Conservation (phyloP, 306 rosid genomes). For the Inga leiocalycina region DNA sequence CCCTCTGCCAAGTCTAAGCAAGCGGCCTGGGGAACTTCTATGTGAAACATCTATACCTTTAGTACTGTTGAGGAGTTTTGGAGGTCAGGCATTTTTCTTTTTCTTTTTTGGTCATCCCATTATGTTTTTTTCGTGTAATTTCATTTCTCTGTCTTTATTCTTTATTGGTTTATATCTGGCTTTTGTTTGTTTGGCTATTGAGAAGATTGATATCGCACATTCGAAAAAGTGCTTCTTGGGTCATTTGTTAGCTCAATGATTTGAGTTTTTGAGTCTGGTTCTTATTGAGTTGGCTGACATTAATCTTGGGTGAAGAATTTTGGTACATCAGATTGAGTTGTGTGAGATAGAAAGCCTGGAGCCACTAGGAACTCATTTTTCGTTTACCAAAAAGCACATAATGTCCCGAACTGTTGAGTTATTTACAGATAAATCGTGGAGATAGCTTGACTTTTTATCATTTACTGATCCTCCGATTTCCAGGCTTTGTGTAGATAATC, state of each 20-base stretch:
- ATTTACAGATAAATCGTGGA: not conserved
- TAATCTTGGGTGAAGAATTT: not conserved
- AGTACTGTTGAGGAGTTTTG: conserved; percentile 86
- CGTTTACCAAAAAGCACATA: not conserved
- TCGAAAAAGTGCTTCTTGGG: not conserved
- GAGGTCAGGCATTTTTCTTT: conserved; percentile 48
- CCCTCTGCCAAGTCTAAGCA: conserved; percentile 65
- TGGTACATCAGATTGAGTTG: not conserved
- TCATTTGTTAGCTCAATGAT: not conserved
- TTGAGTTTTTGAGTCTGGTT: not conserved
- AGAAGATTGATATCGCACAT: not conserved
- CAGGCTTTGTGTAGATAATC: not conserved
- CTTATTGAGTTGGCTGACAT: not conserved
- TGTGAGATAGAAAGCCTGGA: not conserved
- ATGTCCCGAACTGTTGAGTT: not conserved
- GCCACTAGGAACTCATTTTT: not conserved
- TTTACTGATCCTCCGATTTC: not conserved
- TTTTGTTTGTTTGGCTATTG: not conserved
- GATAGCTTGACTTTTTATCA: not conserved
- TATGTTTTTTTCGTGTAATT: not conserved
- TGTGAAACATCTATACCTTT: conserved; percentile 76
- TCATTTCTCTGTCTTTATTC: not conserved
- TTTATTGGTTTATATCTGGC: not conserved
- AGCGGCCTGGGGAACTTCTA: conserved; percentile 69
- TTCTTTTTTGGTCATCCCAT: not conserved